Evolutionary conservation across 1,139 yeast genomes (phyloP), one percentile per base, ranked within the genome.

Genomic region (Groenewaldozyma auringiensis): DNA sequence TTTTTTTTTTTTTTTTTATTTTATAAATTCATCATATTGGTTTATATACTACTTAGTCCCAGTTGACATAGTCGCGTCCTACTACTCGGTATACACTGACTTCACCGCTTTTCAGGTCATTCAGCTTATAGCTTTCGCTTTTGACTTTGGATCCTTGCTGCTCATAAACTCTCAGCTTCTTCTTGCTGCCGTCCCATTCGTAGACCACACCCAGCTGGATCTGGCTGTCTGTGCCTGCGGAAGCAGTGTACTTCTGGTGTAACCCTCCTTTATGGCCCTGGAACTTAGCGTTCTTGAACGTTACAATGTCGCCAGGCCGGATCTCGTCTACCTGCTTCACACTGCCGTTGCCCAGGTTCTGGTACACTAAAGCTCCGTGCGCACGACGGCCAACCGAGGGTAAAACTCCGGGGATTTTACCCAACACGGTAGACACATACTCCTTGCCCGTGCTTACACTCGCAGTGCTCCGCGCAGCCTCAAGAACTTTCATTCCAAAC

Each of bases 281-380:
- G 65, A 89, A 88, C 50, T 75, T 75, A 8, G 88, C 95, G 49
- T 79, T 78, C 56, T 81, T 77, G 53, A 87, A 75, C 50, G 87
- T 83, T 41, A 87, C 66, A 16, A 92, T 71, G 61, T 92, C 97
- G 48, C 98, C 98, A 0, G 94, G 81, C 43, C 76, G 74, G 47
- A 87, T 76, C 40, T 79, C 85, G 46, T 80, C 92, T 29, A 68
- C 56, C 53, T 76, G 77, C 18, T 74, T 70, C 13, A 79, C 76
- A 36, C 79, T 79, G 42, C 76, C 71, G 55, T 78, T 78, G 57
- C 76, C 78, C 50, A 75, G 64, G 59, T 80, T 81, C 55, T 72
- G 69, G 63, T 83, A 86, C 41, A 89, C 71, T 2, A 81, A 70
- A 0, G 78, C 83, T 37, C 97, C 97, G 63, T 68, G 85, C 0